Base-by-base conservation (phyloP, 805 yeast species). In the Wickerhamomyces kurtzmanii region DNA sequence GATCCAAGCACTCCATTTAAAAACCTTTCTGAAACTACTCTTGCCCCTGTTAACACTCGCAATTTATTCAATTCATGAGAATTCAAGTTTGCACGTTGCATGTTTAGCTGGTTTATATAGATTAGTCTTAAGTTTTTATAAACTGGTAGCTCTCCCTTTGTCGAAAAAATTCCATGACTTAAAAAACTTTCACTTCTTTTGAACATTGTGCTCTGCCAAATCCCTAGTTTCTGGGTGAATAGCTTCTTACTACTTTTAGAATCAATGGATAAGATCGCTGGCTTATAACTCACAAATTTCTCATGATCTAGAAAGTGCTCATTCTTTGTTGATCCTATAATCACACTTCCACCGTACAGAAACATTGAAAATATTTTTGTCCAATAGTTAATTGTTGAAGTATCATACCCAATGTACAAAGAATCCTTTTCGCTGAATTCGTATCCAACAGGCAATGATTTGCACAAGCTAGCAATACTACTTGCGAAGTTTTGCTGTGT, bases 401-500 rank as follows among this genome's bases (percentile, higher is more conserved):
- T 36, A 5, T 34, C 45, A 15, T 48, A 27, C 3, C 55, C 45
- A n/a, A 59, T 35, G 2, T 51, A 30, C n/a, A 59, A 21, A 30
- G 37, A 29, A 34, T 64, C 59, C 10, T 38, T 32, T 11, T 35
- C 19, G 17, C 43, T 42, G 16, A 64, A 26, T 27, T 61, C 68
- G 22, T 62, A 51, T 8, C 47, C 57, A 7, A 53, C 25, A 11
- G 65, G 59, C 10, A 55, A 45, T 0, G 44, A 38, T 21, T 48
- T 55, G 5, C 62, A 53, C 15, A 66, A 54, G 1, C 79, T 59
- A 3, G 81, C 71, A 19, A 67, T 51, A 6, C 73, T 59, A 36
- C 76, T 65, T 5, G 71, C 65, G 22, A 73, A 45, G 36, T 70
- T 68, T 32, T 64, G 53, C 31, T 72, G 77, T 5, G 71, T 62